Conservation (phyloP, 306 rosid species). For the Inga leiocalycina region DNA sequence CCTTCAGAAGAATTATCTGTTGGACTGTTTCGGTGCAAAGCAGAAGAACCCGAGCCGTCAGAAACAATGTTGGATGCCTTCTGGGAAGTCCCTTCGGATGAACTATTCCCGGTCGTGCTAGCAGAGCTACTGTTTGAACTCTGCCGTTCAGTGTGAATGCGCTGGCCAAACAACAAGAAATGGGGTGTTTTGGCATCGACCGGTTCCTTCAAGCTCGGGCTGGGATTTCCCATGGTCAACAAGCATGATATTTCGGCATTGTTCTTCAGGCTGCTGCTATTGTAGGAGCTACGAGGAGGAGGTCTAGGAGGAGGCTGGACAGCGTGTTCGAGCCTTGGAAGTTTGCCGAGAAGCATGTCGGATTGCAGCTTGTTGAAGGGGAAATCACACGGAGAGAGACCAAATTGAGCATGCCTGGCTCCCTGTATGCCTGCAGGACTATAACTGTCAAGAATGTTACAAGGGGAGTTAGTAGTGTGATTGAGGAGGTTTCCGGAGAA, state of each 20-base stretch:
- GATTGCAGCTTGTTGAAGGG: constrained; percentile 56
- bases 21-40: constrained; percentile 53
- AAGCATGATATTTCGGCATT: constrained; percentile 57
- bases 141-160: constrained; percentile 64
- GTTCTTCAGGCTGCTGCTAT: constrained; percentile 37
- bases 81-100: constrained; percentile 52
- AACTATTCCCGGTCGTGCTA: constrained; percentile 53
- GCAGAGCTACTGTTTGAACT: constrained; percentile 54
- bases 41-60: constrained; percentile 61
- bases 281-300: constrained; percentile 40
- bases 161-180: constrained; percentile 81
- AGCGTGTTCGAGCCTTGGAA: constrained; percentile 50
- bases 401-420: constrained; percentile 99
- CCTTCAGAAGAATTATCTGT: constrained; percentile 70
- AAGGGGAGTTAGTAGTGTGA: constrained; percentile 51
- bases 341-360: constrained; percentile 50
- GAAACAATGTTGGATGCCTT: constrained; percentile 60
- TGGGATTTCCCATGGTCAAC: constrained; percentile 59
- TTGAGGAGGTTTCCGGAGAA: constrained; percentile 52
- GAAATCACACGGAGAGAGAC: constrained; percentile 64
- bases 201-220: constrained; percentile 53
- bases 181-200: constrained; percentile 60
- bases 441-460: constrained; percentile 43
- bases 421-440: constrained; percentile 95
- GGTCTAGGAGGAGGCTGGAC: constrained; percentile 44